Conservation (phyloP, 2,329 filamentous ascomycete species). For the Cadophora malorum region DNA sequence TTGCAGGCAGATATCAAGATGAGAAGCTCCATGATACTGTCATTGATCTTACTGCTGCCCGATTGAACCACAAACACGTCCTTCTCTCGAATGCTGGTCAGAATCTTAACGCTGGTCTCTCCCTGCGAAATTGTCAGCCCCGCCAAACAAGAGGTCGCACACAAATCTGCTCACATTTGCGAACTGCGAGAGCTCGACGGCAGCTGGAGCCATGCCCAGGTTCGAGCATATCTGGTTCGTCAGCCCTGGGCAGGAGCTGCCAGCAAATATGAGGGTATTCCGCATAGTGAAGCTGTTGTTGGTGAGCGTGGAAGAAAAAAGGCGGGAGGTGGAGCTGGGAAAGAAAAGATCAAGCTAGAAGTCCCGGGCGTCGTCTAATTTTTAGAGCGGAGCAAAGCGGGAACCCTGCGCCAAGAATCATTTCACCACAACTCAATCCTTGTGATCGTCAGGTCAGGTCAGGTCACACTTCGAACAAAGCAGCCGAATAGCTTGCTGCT, state of each 20-base stretch:
- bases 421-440: neutral
- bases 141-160: conserved; percentile 39
- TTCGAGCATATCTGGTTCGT: conserved; percentile 72
- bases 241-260: conserved; percentile 70
- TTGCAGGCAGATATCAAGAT: conserved; percentile 99
- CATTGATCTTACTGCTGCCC: conserved; percentile 94
- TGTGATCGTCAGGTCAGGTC: neutral
- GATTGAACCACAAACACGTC: conserved; percentile 99
- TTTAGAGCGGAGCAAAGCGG: conserved; percentile 11
- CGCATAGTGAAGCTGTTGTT: conserved; percentile 54
- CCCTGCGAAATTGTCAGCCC: conserved; percentile 55
- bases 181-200: conserved; percentile 72
- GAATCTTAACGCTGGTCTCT: conserved; percentile 72
- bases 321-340: neutral
- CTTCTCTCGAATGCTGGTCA: conserved; percentile 88
- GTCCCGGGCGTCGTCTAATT: conserved; percentile 12
- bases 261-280: conserved; percentile 71
- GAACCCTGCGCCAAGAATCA: neutral
- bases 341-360: conserved; percentile 14
- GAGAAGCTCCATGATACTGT: conserved; percentile 98
- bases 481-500: too few species aligned
- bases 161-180: conserved; percentile 63
- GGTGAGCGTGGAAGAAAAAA: conserved; percentile 20
- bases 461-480: neutral
- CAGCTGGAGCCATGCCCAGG: conserved; percentile 68